phyloP scores from a whole-genome alignment of 2,329 filamentous ascomycete species.

The Cadophora sp. region DNA sequence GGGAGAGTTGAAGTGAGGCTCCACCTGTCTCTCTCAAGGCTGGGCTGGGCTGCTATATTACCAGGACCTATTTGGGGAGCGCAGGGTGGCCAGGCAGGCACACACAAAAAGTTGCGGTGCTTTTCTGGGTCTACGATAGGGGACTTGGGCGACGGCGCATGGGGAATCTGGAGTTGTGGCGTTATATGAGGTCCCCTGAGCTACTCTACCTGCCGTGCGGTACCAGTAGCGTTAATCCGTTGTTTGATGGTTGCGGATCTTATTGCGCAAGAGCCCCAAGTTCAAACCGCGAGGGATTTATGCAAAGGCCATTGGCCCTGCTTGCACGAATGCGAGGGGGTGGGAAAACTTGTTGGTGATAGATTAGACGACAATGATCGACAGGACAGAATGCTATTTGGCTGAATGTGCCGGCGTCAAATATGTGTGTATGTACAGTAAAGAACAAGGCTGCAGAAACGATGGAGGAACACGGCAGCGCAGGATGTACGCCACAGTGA shows the following conservation, averaged over 20 bases:
- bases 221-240: neutral
- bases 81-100: neutral
- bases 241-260: constrained; percentile 26
- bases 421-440: constrained; percentile 12
- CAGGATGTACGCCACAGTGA: neutral
- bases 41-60: neutral
- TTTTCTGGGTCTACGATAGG: neutral
- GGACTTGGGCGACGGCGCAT: constrained; percentile 5
- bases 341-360: constrained; percentile 14
- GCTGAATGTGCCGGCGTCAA: constrained; percentile 25
- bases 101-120: neutral
- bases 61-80: neutral
- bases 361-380: constrained; percentile 31
- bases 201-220: constrained; percentile 7
- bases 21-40: constrained; percentile 15
- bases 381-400: constrained; percentile 27
- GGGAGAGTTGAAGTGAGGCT: constrained; percentile 74
- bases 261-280: constrained; percentile 28
- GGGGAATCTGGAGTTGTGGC: constrained; percentile 26
- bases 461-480: constrained; percentile 10
- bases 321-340: constrained; percentile 9
- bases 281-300: constrained; percentile 23
- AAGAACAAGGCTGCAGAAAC: constrained; percentile 4
- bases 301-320: constrained; percentile 8
- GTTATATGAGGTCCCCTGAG: constrained; percentile 40